Percentiles rank a stretch among this genome's conserved stretches.
These are phyloP conservation scores for Carex scoparia DNA, from an alignment of 176 grass and related monocot species.

Conservation along the genomic window DNA sequence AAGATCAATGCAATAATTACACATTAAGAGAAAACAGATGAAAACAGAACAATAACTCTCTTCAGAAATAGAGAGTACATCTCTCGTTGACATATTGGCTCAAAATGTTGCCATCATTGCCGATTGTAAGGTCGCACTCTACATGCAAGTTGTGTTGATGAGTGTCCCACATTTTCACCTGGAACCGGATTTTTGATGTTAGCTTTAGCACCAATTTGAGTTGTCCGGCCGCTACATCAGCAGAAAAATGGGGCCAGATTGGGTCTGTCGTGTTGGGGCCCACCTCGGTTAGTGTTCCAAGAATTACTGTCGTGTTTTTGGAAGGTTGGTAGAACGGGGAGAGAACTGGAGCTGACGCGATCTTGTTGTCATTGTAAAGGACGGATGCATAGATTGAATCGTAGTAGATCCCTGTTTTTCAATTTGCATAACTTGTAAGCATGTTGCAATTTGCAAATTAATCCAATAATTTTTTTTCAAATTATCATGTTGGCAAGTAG, in stretches of 20 bases:
- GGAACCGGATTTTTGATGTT: conserved; percentile 54
- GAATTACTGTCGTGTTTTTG: conserved; percentile 44
- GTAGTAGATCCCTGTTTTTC: conserved; percentile 38
- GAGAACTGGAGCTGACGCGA: conserved; percentile 39
- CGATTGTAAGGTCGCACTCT: conserved; percentile 31
- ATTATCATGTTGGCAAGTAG: background rate
- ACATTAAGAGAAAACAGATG: background rate
- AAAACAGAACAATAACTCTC: background rate
- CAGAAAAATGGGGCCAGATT: conserved; percentile 32
- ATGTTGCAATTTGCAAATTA: background rate
- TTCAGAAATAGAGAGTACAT: conserved; percentile 39
- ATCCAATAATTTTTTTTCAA: background rate
- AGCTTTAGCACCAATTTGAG: conserved; percentile 43
- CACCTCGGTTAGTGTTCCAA: conserved; percentile 24
- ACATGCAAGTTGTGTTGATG: conserved; percentile 51
- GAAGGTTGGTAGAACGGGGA: conserved; percentile 58
- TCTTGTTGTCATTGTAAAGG: conserved; percentile 43
- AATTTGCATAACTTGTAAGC: background rate
- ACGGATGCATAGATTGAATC: conserved; percentile 32
- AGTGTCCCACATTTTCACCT: conserved; percentile 70
- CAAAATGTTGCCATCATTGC: conserved; percentile 42
- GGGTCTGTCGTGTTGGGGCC: conserved; percentile 23
- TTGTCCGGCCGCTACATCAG: conserved; percentile 31
- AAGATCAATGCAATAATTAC: background rate
- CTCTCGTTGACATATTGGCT: conserved; percentile 22